phyloP scores from a whole-genome alignment of 352 stramenopile species.

The Phytopythium kandeliae region DNA sequence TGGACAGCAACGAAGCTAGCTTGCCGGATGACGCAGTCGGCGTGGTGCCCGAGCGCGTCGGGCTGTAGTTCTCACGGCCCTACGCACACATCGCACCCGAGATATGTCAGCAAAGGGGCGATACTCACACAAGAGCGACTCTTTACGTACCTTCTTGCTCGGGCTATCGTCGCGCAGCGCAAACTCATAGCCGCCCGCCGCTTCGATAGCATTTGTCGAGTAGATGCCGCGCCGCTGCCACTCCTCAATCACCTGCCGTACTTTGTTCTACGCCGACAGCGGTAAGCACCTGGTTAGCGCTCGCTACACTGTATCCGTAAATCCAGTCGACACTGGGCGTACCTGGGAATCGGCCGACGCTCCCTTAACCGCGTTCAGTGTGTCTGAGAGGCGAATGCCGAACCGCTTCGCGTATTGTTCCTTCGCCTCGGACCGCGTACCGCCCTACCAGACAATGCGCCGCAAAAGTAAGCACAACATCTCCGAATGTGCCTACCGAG shows the following conservation, averaged over 20 bases:
- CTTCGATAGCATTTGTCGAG: constrained; percentile 50
- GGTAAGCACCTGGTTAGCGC: background rate
- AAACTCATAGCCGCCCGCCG: constrained; percentile 43
- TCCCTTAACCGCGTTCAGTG: constrained; percentile 66
- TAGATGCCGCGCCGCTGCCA: constrained; percentile 76
- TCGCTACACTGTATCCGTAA: too few species aligned
- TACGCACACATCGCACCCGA: background rate
- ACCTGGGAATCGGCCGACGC: constrained; percentile 62
- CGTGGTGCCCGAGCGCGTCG: constrained; percentile 8
- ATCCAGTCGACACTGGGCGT: too few species aligned
- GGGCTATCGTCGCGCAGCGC: background rate
- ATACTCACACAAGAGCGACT: background rate
- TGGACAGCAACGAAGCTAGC: constrained; percentile 70
- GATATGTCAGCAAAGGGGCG: background rate
- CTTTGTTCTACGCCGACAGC: constrained; percentile 29
- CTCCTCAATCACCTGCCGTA: constrained; percentile 68
- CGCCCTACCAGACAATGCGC: background rate
- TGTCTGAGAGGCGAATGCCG: constrained; percentile 60
- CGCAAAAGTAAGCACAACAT: background rate
- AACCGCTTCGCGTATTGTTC: constrained; percentile 80
- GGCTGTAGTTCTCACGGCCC: background rate
- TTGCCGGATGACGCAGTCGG: constrained; percentile 42
- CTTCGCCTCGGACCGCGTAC: constrained; percentile 25
- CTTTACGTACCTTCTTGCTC: background rate
- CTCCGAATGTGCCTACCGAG: background rate